Evolutionary conservation across 2,329 filamentous ascomycete species (phyloP), one percentile per base, ranked within the genome.

Genomic region (Clarireedia hainanense): DNA sequence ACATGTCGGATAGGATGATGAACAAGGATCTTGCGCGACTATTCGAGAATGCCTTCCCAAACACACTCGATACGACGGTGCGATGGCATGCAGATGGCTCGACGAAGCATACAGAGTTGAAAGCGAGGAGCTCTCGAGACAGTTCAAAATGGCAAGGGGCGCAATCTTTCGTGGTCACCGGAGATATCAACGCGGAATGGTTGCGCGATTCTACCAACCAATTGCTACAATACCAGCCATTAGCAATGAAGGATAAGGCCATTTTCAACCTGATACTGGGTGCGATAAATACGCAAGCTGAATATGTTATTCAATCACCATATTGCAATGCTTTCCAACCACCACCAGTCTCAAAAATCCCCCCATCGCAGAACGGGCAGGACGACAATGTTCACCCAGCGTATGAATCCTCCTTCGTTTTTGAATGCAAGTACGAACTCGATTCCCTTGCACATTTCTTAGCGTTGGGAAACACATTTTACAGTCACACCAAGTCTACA

Each of bases 281-380:
- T 23, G 92, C 92, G 43, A 96, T 97, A 73, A 95, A 96, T 70
- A 97, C 94, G 0, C 94, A 99, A 72, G 81, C 89, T 15, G 92
- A 97, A 71, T 97, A 91, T 67, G 89, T 99, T 43, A 96, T 97
- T 60, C 83, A 89, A 66, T 91, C 88, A 1, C 94, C 94, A 0
- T 99, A 97, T 74, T 99, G 94, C 78, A 97, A 99, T 71, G 94
- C 94, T 17, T 99, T 97, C 72, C 94, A 99, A 70, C 92, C 94
- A 4, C 94, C 94, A 0, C 86, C 89, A 2, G 89, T 91, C 6
- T 91, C 89, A 61, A 82, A 86, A 15, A 77, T 97, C 0, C 73
- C 78, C 3, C 76, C 86, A 5, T 85, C 84, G 15, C 79, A 81
- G 64, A 96, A 92, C 66, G 89, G 89, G 3, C 89, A 96, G 69